Conservation (phyloP, 192 early-diverging fungal species). For the Oehlia diaphana region DNA sequence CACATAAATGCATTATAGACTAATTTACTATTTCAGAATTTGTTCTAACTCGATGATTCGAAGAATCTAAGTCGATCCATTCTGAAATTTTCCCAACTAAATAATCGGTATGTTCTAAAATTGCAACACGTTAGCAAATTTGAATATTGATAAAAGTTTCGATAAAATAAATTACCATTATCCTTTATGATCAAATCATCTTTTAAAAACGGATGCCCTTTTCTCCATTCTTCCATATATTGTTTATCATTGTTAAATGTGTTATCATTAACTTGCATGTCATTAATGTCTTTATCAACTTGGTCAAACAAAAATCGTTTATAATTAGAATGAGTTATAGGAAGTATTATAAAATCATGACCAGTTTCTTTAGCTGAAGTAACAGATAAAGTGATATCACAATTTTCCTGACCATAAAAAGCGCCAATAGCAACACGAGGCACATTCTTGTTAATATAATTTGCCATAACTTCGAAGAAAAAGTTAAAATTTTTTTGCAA, state of each 20-base stretch:
- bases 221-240: conserved; percentile 38
- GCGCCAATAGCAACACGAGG: conserved; percentile 15
- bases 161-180: conserved; percentile 30
- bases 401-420: background rate
- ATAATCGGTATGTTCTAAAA: conserved; percentile 34
- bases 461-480: background rate
- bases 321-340: conserved; percentile 40
- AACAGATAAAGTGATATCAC: conserved; percentile 12
- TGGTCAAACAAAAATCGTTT: conserved; percentile 38
- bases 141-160: background rate
- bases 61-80: conserved; percentile 60
- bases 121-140: conserved; percentile 3
- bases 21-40: conserved; percentile 57
- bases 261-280: background rate
- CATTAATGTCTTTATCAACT: background rate
- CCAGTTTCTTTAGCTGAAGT: conserved; percentile 32
- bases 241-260: conserved; percentile 11
- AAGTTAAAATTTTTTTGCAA: no score
- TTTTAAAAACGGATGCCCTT: conserved; percentile 35
- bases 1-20: background rate
- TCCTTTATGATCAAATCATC: conserved; percentile 43
- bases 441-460: background rate
- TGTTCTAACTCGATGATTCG: conserved; percentile 42
- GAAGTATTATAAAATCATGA: conserved; percentile 49
- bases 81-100: conserved; percentile 51